Percentiles rank a stretch among this genome's conserved stretches.
Evolutionary conservation across 805 yeast genomes (phyloP).

Genomic region (Metschnikowia gelsemii): DNA sequence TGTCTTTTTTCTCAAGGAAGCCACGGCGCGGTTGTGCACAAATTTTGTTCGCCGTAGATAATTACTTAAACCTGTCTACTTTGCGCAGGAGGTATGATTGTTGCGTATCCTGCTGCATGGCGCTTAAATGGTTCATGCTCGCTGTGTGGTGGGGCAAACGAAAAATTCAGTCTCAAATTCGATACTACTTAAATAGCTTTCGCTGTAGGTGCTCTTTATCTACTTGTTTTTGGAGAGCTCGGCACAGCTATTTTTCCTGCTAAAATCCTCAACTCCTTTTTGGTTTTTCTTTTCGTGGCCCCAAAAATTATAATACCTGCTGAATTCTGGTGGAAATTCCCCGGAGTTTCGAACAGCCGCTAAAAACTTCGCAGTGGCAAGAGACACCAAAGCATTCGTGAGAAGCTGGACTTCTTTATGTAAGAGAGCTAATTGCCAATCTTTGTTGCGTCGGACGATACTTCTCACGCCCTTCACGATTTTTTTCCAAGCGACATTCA

Average conservation of each 20-base stretch:
- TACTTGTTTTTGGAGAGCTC: slow-evolving; percentile 4
- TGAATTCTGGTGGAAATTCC: background rate
- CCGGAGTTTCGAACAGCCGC: background rate
- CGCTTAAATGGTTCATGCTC: slow-evolving; percentile 2
- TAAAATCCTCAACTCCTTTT: background rate
- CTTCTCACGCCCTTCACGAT: background rate
- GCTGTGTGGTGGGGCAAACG: slow-evolving; percentile 7
- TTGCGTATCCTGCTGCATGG: slow-evolving; percentile 3
- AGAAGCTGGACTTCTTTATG: slow-evolving; percentile 7
- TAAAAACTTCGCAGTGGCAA: background rate
- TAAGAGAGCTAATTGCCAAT: no score
- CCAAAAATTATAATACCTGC: background rate
- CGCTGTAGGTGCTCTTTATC: slow-evolving; percentile 2
- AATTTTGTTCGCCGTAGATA: slow-evolving; percentile 2
- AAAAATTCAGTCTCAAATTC: slow-evolving; percentile 1
- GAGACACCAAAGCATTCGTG: background rate
- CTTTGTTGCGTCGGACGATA: no score
- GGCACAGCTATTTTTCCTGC: background rate
- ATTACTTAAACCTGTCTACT: slow-evolving; percentile 8
- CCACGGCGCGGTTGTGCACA: slow-evolving; percentile 1
- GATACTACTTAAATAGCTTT: slow-evolving; percentile 1
- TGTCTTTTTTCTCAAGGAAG: background rate
- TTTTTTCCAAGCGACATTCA: background rate
- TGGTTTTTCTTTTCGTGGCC: background rate
- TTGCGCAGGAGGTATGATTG: slow-evolving; percentile 3